phyloP scores from a whole-genome alignment of 257 asterid species.

The Gynochthodes officinalis region DNA sequence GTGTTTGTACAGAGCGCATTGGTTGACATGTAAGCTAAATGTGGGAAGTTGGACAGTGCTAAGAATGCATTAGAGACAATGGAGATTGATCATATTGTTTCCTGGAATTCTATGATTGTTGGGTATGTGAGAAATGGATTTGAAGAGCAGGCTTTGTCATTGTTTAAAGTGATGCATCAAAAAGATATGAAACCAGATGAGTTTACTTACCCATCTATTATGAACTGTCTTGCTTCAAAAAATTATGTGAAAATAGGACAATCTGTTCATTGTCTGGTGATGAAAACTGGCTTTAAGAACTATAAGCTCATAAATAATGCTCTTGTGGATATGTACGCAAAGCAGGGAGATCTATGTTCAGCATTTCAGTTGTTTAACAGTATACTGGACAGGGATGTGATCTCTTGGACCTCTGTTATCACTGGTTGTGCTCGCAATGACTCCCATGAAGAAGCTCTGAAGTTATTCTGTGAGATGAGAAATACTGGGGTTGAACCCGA shows the following conservation, averaged over 20 bases:
- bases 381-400: conserved; percentile 58
- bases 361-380: conserved; percentile 44
- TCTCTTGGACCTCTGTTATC: conserved; percentile 84
- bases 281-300: conserved; percentile 60
- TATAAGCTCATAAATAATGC: conserved; percentile 58
- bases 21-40: conserved; percentile 77
- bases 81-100: conserved; percentile 51
- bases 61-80: conserved; percentile 45
- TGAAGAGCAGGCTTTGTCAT: conserved; percentile 45
- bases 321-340: conserved; percentile 87
- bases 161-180: conserved; percentile 55
- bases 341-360: conserved; percentile 39
- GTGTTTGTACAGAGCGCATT: conserved; percentile 73
- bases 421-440: conserved; percentile 64
- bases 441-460: conserved; percentile 53
- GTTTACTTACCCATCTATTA: conserved; percentile 67
- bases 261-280: conserved; percentile 49
- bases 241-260: conserved; percentile 44
- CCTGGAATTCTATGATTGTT: conserved; percentile 75
- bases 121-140: conserved; percentile 59
- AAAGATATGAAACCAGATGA: conserved; percentile 58
- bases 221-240: conserved; percentile 55
- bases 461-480: conserved; percentile 58
- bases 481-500: conserved; percentile 44
- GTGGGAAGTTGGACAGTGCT: conserved; percentile 61